Evolutionary conservation across 805 yeast species (phyloP), one percentile per base, ranked within the genome.

Genomic region (Maudiozyma turicensis): DNA sequence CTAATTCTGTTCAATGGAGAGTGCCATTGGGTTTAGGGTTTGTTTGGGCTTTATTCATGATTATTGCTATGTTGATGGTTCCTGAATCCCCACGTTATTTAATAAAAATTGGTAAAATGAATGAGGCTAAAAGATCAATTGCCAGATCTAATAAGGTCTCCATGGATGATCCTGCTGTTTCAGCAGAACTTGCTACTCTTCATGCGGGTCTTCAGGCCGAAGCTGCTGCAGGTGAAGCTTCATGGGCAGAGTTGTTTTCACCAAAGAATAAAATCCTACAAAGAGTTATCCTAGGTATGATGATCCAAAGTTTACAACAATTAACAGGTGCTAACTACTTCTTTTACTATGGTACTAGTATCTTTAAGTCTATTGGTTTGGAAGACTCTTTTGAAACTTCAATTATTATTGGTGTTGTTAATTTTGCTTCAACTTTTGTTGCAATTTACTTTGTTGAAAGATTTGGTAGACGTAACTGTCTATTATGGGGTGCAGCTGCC

Each of bases 31-130:
- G 84, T 51, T 65, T 80, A 51, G 70, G 75, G 56, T 76, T 75
- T 58, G 67, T 69, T 35, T 76, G 76, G 74, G 74, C 73, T 31
- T 48, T 70, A 38, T 53, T 66, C 49, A 65, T 70, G 72, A 53
- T 70, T 48, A 56, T 55, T 33, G 72, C 66, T 52, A 65, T 69
- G 68, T 50, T 60, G 30, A 71, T 75, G 57, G 82, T 82, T 77
- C 89, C 89, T 46, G 90, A 84, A 71, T 81, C 87, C 26, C 86
- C 89, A 59, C 72, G 89, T 65, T 83, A 63, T 67, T 73, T 82
- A 65, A 71, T 79, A 50, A 81, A 78, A 68, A 66, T 68, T 50
- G 75, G 72, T 50, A 74, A 67, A 55, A 58, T 77, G 43, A 88
- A 82, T 45, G 84, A 80, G 48, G 89, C 88, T 48, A 78, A 72